Percentiles rank a stretch among this genome's conserved stretches.
Conservation (phyloP, 2,329 filamentous ascomycete genomes). For the Ceratocystis cacaofunesta region DNA sequence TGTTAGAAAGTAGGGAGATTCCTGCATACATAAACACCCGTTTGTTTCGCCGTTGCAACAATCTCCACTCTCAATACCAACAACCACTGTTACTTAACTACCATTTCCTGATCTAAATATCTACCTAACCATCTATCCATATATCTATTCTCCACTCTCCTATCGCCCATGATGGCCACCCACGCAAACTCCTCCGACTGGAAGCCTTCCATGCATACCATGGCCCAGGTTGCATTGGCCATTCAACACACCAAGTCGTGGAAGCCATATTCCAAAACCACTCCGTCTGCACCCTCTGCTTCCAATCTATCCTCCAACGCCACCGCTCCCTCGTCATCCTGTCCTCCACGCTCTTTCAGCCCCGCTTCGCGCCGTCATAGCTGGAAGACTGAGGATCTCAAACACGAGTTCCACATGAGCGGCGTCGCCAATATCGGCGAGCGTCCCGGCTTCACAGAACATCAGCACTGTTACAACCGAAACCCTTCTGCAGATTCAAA, state of each 20-base stretch:
- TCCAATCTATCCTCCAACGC: not conserved
- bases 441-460: constrained; percentile 32
- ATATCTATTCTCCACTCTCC: not conserved
- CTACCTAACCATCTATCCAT: not conserved
- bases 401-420: constrained; percentile 36
- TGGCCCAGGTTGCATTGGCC: constrained; percentile 12
- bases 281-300: not conserved
- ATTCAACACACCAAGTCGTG: constrained; percentile 12
- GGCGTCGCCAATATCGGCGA: constrained; percentile 26
- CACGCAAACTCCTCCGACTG: constrained; percentile 4
- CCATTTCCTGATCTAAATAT: not conserved
- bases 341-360: not conserved
- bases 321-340: not conserved
- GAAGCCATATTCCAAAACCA: not conserved
- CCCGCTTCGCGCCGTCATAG: constrained; percentile 31
- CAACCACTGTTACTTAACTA: not conserved
- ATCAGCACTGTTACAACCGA: not conserved
- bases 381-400: constrained; percentile 40
- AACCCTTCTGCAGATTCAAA: not conserved
- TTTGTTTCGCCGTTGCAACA: not conserved
- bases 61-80: not conserved
- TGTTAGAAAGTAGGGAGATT: not conserved
- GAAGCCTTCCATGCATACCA: constrained; percentile 10
- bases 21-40: not conserved
- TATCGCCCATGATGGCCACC: not conserved